Percentiles rank a stretch among this genome's conserved stretches.
These are phyloP conservation scores for Termitomyces sp. DNA, from an alignment of 768 basidiomycete genomes.

Conservation along the genomic window DNA sequence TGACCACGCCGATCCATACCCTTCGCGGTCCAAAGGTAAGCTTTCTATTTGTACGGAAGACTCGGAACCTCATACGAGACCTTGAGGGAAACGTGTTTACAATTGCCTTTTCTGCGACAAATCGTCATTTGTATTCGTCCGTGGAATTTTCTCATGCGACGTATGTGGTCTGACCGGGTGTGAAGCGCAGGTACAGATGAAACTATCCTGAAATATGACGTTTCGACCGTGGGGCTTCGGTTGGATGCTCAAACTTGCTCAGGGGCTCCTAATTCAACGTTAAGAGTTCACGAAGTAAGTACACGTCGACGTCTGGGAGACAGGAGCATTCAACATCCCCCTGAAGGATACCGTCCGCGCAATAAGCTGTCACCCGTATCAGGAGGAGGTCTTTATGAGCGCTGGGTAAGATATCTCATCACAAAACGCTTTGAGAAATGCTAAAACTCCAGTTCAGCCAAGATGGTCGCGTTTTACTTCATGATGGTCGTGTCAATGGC, in stretches of 20 bases:
- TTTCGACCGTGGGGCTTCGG: slow-evolving; percentile 29
- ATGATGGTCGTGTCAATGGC: slow-evolving; percentile 45
- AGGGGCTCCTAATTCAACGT: slow-evolving; percentile 15
- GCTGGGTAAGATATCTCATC: slow-evolving; percentile 44
- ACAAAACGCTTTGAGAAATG: slow-evolving; percentile 3
- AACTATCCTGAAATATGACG: slow-evolving; percentile 48
- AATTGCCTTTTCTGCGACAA: slow-evolving; percentile 64
- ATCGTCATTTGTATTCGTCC: slow-evolving; percentile 11
- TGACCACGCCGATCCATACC: slow-evolving; percentile 33
- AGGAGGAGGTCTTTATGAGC: slow-evolving; percentile 65
- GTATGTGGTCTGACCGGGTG: neutral
- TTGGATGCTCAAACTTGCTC: slow-evolving; percentile 6
- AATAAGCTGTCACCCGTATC: slow-evolving; percentile 58
- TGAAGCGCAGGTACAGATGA: slow-evolving; percentile 52
- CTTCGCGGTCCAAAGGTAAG: slow-evolving; percentile 44
- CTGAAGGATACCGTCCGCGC: slow-evolving; percentile 59
- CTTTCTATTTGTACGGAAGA: neutral
- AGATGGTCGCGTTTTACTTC: slow-evolving; percentile 60
- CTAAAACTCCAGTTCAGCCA: slow-evolving; percentile 37
- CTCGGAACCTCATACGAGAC: no score
- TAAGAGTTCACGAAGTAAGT: slow-evolving; percentile 25
- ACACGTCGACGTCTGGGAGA: neutral
- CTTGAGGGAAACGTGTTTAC: slow-evolving; percentile 64
- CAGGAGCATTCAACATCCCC: neutral
- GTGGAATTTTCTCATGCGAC: slow-evolving; percentile 5